A percentile compares a stretch with the other conserved stretches of the same genome.
Conservation (phyloP, 768 basidiomycete species). For the Dioszegia hungarica region DNA sequence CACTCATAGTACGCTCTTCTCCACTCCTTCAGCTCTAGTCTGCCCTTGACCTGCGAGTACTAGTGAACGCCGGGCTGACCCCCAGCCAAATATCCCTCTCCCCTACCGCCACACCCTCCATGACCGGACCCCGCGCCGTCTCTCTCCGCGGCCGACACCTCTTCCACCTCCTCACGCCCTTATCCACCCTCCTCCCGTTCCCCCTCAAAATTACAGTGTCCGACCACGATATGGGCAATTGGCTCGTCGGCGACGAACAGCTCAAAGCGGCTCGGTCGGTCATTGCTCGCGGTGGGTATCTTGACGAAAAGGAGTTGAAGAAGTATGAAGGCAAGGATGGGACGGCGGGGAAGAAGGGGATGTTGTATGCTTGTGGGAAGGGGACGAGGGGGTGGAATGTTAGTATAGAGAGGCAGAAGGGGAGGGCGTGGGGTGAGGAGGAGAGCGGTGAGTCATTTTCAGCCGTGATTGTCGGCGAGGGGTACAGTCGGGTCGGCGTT, state of each 20-base stretch:
- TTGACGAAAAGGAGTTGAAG: constrained; percentile 31
- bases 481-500: too few relatives aligned
- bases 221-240: constrained; percentile 45
- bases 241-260: constrained; percentile 42
- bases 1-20: constrained; percentile 33
- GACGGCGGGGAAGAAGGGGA: constrained; percentile 16
- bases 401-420: background rate
- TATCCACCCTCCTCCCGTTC: constrained; percentile 31
- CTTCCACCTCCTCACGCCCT: constrained; percentile 36
- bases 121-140: constrained; percentile 26
- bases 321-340: constrained; percentile 36
- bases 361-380: constrained; percentile 41
- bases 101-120: constrained; percentile 15
- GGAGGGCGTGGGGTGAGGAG: background rate
- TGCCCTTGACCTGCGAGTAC: background rate
- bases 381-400: constrained; percentile 27
- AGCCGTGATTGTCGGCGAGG: too few relatives aligned
- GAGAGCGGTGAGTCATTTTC: background rate
- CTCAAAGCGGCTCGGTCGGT: constrained; percentile 22
- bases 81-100: constrained; percentile 34
- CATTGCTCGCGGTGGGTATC: constrained; percentile 21
- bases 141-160: constrained; percentile 31
- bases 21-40: background rate
- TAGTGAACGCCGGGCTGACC: too few relatives aligned
- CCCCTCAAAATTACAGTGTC: constrained; percentile 36